A percentile compares a stretch with the other conserved stretches of the same genome.
Evolutionary conservation across 169 alveolate species (phyloP).

Genomic region (Miamiensis avidus): DNA sequence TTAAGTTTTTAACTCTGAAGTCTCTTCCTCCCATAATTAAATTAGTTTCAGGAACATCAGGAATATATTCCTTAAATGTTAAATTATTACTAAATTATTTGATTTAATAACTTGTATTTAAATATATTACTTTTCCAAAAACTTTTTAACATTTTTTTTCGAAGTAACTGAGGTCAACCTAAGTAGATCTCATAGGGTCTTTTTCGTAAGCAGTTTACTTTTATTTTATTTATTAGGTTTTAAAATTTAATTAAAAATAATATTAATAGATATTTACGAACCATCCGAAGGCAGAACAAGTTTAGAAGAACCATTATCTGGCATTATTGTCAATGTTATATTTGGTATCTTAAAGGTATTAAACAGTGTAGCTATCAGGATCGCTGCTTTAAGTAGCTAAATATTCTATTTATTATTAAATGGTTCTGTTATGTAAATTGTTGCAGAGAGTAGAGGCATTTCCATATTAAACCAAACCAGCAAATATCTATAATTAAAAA

Average conservation of each 20-base stretch:
- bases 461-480: constrained; percentile 54
- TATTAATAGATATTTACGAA: constrained; percentile 30
- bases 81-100: too few relatives aligned
- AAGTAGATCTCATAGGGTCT: constrained; percentile 46
- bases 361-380: constrained; percentile 38
- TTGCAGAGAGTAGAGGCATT: constrained; percentile 51
- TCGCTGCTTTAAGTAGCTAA: not conserved
- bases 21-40: not conserved
- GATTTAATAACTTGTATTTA: not conserved
- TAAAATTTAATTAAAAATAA: not conserved
- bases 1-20: not conserved
- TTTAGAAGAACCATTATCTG: constrained; percentile 63
- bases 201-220: constrained; percentile 27
- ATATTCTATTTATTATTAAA: constrained; percentile 23
- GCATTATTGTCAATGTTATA: constrained; percentile 14
- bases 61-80: not conserved
- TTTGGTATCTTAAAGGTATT: constrained; percentile 35
- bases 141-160: constrained; percentile 38
- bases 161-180: constrained; percentile 42
- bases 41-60: not conserved
- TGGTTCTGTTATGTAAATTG: constrained; percentile 13
- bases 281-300: constrained; percentile 65
- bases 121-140: too few relatives aligned
- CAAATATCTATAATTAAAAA: not conserved
- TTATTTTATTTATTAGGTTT: not conserved